phyloP scores from a whole-genome alignment of 768 basidiomycete species.

The Phaeolepiota aurea region DNA sequence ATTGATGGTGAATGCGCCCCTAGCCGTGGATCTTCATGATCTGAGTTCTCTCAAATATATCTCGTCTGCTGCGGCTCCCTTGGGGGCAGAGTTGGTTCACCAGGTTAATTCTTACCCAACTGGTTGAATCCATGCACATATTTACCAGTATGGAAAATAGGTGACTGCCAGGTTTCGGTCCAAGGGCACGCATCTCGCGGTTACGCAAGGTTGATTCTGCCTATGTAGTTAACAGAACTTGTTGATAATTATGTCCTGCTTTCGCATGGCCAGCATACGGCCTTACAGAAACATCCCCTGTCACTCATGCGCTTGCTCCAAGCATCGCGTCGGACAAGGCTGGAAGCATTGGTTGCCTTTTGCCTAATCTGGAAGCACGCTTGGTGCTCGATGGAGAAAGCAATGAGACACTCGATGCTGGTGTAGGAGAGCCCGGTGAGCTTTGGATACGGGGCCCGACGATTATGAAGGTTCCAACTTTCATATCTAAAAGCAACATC shows the following conservation, averaged over 20 bases:
- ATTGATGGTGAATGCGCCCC: too few species aligned
- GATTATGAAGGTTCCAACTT: conserved; percentile 66
- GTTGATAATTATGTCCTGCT: neutral
- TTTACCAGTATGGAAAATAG: neutral
- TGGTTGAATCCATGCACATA: neutral
- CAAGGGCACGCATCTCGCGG: neutral
- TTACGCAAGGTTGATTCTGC: neutral
- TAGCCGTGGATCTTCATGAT: conserved; percentile 61
- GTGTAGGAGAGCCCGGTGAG: conserved; percentile 59
- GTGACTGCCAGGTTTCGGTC: neutral
- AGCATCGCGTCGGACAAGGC: conserved; percentile 34
- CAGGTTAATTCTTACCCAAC: neutral
- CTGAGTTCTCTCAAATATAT: conserved; percentile 16
- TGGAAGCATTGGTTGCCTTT: conserved; percentile 59
- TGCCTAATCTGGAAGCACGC: conserved; percentile 71
- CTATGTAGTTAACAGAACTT: neutral
- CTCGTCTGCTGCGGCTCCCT: conserved; percentile 1
- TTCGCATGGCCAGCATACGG: conserved; percentile 46
- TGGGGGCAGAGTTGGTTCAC: neutral
- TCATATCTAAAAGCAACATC: neutral
- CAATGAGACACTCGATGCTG: conserved; percentile 37
- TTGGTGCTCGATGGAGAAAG: conserved; percentile 58
- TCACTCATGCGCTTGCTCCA: conserved; percentile 42
- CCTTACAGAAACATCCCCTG: conserved; percentile 77
- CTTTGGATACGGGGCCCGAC: conserved; percentile 74